phyloP scores from a whole-genome alignment of 129 eudicot genomes.

The Ambrosia trifida region DNA sequence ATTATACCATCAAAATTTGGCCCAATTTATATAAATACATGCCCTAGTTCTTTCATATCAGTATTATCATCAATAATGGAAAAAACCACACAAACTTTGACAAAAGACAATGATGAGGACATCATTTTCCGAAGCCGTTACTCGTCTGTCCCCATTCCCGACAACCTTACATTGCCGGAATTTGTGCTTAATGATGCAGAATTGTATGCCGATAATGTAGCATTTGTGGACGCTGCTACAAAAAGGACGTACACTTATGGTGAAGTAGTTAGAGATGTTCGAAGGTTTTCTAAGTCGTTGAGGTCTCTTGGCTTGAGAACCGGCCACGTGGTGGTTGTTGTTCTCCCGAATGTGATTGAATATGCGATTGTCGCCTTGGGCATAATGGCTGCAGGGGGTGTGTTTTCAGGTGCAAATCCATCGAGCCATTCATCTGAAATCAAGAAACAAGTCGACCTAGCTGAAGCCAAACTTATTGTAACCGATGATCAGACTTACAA shows the following conservation, averaged over 20 bases:
- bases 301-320: conserved; percentile 85
- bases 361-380: conserved; percentile 85
- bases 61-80: conserved; percentile 35
- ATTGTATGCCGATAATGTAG: conserved; percentile 59
- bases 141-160: conserved; percentile 69
- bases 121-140: conserved; percentile 67
- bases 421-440: conserved; percentile 63
- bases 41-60: not conserved
- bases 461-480: conserved; percentile 84
- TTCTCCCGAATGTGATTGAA: conserved; percentile 75
- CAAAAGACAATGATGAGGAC: conserved; percentile 44
- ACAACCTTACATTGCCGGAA: conserved; percentile 65
- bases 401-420: conserved; percentile 90
- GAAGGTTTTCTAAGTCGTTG: conserved; percentile 82
- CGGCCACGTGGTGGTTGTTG: conserved; percentile 81
- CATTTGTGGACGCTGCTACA: conserved; percentile 74
- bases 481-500: conserved; percentile 62
- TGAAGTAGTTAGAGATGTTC: conserved; percentile 61
- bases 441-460: conserved; percentile 76
- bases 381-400: conserved; percentile 95
- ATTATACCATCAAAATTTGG: not conserved
- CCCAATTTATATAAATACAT: conserved; percentile 28
- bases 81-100: conserved; percentile 22
- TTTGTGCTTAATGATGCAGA: conserved; percentile 76
- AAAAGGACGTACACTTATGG: conserved; percentile 64